Evolutionary conservation across 2,329 filamentous ascomycete species (phyloP).

Genomic region (Teratosphaeria viscida): DNA sequence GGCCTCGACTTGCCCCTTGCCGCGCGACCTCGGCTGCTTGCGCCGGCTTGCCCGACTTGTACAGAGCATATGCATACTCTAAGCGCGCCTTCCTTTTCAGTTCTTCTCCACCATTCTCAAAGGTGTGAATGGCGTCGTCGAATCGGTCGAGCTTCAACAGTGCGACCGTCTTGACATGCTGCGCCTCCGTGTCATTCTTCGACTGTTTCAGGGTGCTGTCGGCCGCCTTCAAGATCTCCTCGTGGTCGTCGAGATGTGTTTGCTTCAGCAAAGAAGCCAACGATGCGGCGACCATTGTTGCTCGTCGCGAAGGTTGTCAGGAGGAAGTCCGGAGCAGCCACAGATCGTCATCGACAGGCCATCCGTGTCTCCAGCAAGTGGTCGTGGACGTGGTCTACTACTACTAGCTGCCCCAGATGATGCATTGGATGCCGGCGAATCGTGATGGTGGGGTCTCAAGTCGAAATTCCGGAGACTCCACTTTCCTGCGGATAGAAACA

Average conservation of each 20-base stretch:
- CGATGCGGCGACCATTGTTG: not conserved
- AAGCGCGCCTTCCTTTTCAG: conserved; percentile 53
- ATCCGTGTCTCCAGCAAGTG: not conserved
- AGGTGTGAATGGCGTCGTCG: conserved; percentile 60
- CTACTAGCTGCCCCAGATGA: not conserved
- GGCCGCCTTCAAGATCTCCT: conserved; percentile 58
- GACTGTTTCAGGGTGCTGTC: conserved; percentile 47
- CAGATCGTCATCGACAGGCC: not conserved
- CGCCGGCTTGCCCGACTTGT: conserved; percentile 61
- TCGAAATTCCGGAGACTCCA: not conserved
- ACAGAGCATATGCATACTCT: conserved; percentile 73
- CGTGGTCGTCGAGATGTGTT: conserved; percentile 56
- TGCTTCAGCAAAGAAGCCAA: conserved; percentile 48
- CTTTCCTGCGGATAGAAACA: not conserved
- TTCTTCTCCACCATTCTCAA: conserved; percentile 52
- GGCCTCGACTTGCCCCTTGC: conserved; percentile 35
- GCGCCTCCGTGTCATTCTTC: conserved; percentile 50
- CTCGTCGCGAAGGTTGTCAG: not conserved
- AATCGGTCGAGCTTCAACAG: conserved; percentile 75
- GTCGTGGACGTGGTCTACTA: not conserved
- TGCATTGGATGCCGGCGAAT: not conserved
- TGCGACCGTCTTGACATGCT: conserved; percentile 61
- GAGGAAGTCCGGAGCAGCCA: not conserved
- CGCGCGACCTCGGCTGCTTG: conserved; percentile 49
- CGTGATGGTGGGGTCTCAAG: not conserved